Evolutionary conservation across 176 grass and related monocot genomes (phyloP).

Genomic region (Zoysia japonica): DNA sequence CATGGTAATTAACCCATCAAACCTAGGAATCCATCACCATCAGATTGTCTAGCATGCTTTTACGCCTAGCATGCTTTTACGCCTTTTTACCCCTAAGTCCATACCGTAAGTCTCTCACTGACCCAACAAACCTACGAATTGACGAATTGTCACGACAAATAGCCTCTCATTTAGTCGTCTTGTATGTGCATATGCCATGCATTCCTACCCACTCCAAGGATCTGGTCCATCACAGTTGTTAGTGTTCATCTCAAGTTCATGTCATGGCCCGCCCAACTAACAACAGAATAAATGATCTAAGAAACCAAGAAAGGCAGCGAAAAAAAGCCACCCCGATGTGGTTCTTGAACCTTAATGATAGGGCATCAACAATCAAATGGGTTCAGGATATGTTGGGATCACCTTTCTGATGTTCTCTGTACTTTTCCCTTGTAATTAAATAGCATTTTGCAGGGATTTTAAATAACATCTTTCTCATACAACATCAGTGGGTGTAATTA

Average conservation of each 20-base stretch:
- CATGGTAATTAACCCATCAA: too few relatives aligned
- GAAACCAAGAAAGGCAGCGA: not conserved
- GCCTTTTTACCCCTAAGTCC: not conserved
- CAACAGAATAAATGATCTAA: constrained; percentile 34
- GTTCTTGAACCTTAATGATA: constrained; percentile 3
- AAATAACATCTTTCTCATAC: not conserved
- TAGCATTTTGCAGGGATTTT: not conserved
- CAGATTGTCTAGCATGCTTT: not conserved
- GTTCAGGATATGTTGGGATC: not conserved
- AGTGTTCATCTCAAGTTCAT: not conserved
- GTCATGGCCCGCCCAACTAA: constrained; percentile 50
- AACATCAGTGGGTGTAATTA: not conserved
- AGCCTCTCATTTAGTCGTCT: not conserved
- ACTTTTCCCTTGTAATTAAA: not conserved
- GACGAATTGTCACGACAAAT: not conserved
- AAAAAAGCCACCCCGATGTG: constrained; percentile 1
- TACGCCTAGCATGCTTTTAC: not conserved
- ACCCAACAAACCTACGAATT: not conserved
- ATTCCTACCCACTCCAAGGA: constrained; percentile 12
- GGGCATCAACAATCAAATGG: not conserved
- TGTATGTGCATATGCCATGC: constrained; percentile 1
- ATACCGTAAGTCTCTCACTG: not conserved
- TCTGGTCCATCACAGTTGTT: not conserved
- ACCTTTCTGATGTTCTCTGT: not conserved
- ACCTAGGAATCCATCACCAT: too few relatives aligned